Conservation (phyloP, 176 grass and related monocot species). For the Paspalum vaginatum region DNA sequence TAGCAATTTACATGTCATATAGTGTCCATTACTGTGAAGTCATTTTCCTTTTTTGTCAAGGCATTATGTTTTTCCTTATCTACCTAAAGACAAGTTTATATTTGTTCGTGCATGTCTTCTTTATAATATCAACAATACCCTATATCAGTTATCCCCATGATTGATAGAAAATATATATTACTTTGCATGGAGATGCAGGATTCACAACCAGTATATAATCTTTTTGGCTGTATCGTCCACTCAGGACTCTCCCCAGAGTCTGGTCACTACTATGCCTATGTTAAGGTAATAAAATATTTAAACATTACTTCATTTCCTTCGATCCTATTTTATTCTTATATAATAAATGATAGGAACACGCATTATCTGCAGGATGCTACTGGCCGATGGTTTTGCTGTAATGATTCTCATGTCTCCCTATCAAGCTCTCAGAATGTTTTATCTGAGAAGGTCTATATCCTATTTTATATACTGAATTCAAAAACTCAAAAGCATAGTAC, state of each 20-base stretch:
- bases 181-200: constrained; percentile 56
- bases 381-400: constrained; percentile 94
- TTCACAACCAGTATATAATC: constrained; percentile 72
- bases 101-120: neutral
- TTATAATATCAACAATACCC: neutral
- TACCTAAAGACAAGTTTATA: neutral
- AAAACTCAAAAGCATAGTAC: constrained; percentile 69
- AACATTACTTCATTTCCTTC: constrained; percentile 25
- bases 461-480: constrained; percentile 87
- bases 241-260: constrained; percentile 84
- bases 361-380: constrained; percentile 70
- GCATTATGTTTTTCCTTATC: neutral
- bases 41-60: neutral
- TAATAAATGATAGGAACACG: constrained; percentile 25
- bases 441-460: constrained; percentile 97
- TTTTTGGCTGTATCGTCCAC: constrained; percentile 94
- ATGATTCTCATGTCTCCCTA: constrained; percentile 88
- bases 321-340: constrained; percentile 24
- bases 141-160: neutral
- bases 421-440: constrained; percentile 91
- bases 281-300: constrained; percentile 67
- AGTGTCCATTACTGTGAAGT: neutral
- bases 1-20: neutral
- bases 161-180: constrained; percentile 41
- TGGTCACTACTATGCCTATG: constrained; percentile 99